Base-by-base conservation (phyloP, 306 rosid genomes). In the Elaeagnus macrophylla region DNA sequence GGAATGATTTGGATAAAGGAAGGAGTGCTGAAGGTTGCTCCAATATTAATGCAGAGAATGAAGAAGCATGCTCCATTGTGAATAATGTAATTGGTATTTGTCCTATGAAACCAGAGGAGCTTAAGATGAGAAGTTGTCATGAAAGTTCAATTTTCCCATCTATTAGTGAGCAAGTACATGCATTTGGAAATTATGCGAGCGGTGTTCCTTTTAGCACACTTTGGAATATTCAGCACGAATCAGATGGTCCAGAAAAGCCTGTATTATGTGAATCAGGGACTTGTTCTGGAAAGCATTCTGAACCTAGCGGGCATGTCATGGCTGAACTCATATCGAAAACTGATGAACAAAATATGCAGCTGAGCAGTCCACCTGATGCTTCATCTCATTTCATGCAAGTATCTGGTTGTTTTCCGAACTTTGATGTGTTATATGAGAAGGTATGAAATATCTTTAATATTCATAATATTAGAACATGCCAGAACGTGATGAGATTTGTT, bases 301-400 rank as follows among this genome's bases (percentile, higher is more conserved):
- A 58, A 57, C 57, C 74, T 44, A 45, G 10, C 58, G 63, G 54
- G 25, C 51, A 62, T 47, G 18, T 12, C 47, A 53, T 18, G 59
- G 60, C 66, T 9, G 67, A 63, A 35, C 54, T 51, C 37, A 18
- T 53, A 49, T 73, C 58, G 70, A 57, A 66, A 67, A 63, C 51
- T n/a, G 39, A 20, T 25, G 72, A 37, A 46, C 70, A 62, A 48
- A 57, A 53, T 39, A 40, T 67, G 35, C 58, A 54, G 59, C 66
- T 10, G 49, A 63, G 63, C 17, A 40, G 59, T 50, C 20, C 58
- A 61, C 55, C 53, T 51, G 69, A 58, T 40, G 54, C 63, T 53
- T 65, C 67, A 57, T 51, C 69, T 57, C 44, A 48, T 11, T 37
- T 54, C 37, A 43, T 61, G 69, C 66, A 62, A 47, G 39, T 64